These are phyloP conservation scores for Fraxinus dipetala DNA, from an alignment of 305 asterid species.

Conservation along the genomic window DNA sequence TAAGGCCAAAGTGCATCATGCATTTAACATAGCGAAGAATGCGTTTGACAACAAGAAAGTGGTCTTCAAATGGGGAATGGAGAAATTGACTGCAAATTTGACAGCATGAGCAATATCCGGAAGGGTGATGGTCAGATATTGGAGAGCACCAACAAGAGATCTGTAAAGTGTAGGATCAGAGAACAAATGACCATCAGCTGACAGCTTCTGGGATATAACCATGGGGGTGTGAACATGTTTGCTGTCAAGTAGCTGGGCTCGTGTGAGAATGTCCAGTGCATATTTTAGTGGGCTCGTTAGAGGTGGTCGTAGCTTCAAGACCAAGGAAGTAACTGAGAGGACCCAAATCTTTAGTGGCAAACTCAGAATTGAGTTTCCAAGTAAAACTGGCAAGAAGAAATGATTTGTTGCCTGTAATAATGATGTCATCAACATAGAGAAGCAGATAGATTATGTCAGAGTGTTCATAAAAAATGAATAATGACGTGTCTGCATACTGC, in stretches of 20 bases:
- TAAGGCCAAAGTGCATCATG: too few species aligned
- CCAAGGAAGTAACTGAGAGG: neutral
- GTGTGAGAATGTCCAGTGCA: neutral
- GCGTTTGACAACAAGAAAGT: neutral
- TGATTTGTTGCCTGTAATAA: neutral
- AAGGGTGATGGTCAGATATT: neutral
- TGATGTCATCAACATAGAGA: neutral
- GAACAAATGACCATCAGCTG: neutral
- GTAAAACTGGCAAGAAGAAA: neutral
- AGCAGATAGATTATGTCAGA: neutral
- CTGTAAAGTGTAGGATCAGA: neutral
- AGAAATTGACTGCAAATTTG: neutral
- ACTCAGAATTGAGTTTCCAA: neutral
- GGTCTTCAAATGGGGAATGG: neutral
- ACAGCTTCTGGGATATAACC: neutral
- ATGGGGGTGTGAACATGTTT: neutral
- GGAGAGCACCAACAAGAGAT: neutral
- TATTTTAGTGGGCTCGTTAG: neutral
- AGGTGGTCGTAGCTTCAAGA: neutral
- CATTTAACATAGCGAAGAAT: neutral
- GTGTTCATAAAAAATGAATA: neutral
- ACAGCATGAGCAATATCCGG: neutral
- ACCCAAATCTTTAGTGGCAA: neutral
- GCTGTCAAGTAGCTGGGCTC: neutral
- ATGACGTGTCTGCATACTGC: neutral